Conservation (phyloP, 768 basidiomycete genomes). For the Lactifluus subvellereus region DNA sequence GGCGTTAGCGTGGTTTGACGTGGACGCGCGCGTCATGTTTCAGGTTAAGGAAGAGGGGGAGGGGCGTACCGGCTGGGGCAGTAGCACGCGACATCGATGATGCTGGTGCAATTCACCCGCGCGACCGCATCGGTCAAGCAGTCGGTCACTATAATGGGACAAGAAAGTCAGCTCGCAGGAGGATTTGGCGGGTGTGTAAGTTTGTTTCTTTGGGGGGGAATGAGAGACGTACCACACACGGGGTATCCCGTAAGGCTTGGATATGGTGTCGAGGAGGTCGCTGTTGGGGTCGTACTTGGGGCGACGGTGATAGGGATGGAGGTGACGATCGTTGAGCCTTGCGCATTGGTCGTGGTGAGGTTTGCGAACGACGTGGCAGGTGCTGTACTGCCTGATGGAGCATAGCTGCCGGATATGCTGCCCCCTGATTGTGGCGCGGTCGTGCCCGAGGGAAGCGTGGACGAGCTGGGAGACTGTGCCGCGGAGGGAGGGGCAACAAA, state of each 20-base stretch:
- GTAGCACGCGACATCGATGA: slow-evolving; percentile 46
- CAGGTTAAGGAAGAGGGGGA: no score
- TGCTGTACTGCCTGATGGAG: neutral
- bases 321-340: slow-evolving; percentile 18
- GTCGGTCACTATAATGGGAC: slow-evolving; percentile 34
- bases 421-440: neutral
- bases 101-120: slow-evolving; percentile 38
- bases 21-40: neutral
- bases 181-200: neutral
- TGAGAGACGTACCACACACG: slow-evolving; percentile 16
- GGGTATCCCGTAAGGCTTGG: slow-evolving; percentile 15
- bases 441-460: neutral
- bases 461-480: neutral
- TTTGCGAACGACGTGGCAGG: neutral
- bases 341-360: slow-evolving; percentile 20
- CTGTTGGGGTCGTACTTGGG: neutral
- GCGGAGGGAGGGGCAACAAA: neutral
- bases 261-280: slow-evolving; percentile 13
- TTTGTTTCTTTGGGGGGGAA: neutral
- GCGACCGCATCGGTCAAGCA: slow-evolving; percentile 40
- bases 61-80: slow-evolving; percentile 35
- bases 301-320: slow-evolving; percentile 22
- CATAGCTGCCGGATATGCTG: neutral
- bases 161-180: neutral
- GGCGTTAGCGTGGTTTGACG: neutral